A percentile compares a stretch with the other conserved stretches of the same genome.
Conservation (phyloP, 768 basidiomycete species). For the Boletellus ananiceps region DNA sequence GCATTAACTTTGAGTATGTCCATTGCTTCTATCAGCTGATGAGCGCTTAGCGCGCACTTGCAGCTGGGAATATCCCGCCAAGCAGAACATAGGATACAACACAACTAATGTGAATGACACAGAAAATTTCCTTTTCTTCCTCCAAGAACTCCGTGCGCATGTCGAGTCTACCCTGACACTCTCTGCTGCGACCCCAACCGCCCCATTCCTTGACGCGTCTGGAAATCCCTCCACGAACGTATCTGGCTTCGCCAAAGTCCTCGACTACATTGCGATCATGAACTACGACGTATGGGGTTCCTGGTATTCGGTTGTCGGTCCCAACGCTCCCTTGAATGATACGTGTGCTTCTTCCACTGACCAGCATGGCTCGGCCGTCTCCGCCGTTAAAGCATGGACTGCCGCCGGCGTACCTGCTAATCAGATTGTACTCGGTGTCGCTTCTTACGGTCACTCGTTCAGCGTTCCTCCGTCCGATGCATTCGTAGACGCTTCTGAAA, state of each 20-base stretch:
- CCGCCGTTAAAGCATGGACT: slow-evolving; percentile 69
- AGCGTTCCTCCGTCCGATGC: slow-evolving; percentile 37
- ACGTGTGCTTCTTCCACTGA: slow-evolving; percentile 57
- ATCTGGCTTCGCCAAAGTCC: slow-evolving; percentile 61
- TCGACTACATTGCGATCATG: slow-evolving; percentile 66
- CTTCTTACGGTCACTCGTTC: slow-evolving; percentile 80
- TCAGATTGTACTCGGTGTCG: slow-evolving; percentile 76
- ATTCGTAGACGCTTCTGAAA: slow-evolving; percentile 29
- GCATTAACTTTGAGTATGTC: slow-evolving; percentile 39
- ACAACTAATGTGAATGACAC: slow-evolving; percentile 52
- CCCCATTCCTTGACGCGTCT: slow-evolving; percentile 57
- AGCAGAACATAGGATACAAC: slow-evolving; percentile 68
- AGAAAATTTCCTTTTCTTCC: slow-evolving; percentile 71
- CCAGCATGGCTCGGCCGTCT: slow-evolving; percentile 69
- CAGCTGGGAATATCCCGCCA: slow-evolving; percentile 85
- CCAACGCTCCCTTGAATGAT: slow-evolving; percentile 80
- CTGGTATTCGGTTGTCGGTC: slow-evolving; percentile 54
- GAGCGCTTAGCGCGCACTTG: slow-evolving; percentile 12
- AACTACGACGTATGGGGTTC: slow-evolving; percentile 60
- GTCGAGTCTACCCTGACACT: slow-evolving; percentile 53
- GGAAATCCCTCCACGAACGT: slow-evolving; percentile 66
- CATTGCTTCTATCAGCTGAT: neutral
- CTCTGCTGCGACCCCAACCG: slow-evolving; percentile 60
- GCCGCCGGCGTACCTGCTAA: slow-evolving; percentile 65
- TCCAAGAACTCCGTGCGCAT: slow-evolving; percentile 59